Evolutionary conservation across 164 flowering plant species (phyloP), one percentile per base, ranked within the genome.

Genomic region (Liquidambar formosana): DNA sequence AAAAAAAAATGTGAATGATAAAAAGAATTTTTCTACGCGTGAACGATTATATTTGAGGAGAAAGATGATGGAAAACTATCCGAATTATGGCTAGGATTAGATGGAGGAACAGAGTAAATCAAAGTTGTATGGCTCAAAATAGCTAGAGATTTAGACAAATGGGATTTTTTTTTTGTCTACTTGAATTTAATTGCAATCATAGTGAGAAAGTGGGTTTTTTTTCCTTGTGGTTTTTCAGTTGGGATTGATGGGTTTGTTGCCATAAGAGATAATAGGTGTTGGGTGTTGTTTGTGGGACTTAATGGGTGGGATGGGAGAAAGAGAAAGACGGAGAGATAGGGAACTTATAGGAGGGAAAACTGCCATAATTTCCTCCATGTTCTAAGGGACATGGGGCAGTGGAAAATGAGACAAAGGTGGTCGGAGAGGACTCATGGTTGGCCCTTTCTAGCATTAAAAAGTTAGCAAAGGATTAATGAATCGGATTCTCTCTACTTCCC

Each of bases 301-400:
- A 74, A 76, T 77, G 71, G 60, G 69, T 66, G 80, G 71, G 49
- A 26, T 59, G 69, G 23, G n/a, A 49, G 53, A 47, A 28, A 53
- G 70, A 59, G 74, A 70, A 76, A 10, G 21, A 47, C 66, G 57
- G 69, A 46, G 65, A 69, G 67, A 60, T 64, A 59, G 54, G 16
- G 38, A 43, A 23, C 10, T 28, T 54, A 49, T 64, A 64, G 76
- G 38, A 57, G 76, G 75, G 63, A 71, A 78, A 77, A 61, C 65
- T 78, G 89, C 89, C 88, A 80, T 84, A 82, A 89, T 82, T 89
- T 89, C 74, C 87, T 92, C 86, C 97, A 85, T 86, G 88, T 91
- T 87, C 82, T 75, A 81, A 82, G 90, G 89, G 88, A 75, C 86
- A 81, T 65, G 79, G 84, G 81, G 77, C 72, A 74, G 78, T 86